phyloP scores from a whole-genome alignment of 306 rosid genomes.

The Acacia confusa region DNA sequence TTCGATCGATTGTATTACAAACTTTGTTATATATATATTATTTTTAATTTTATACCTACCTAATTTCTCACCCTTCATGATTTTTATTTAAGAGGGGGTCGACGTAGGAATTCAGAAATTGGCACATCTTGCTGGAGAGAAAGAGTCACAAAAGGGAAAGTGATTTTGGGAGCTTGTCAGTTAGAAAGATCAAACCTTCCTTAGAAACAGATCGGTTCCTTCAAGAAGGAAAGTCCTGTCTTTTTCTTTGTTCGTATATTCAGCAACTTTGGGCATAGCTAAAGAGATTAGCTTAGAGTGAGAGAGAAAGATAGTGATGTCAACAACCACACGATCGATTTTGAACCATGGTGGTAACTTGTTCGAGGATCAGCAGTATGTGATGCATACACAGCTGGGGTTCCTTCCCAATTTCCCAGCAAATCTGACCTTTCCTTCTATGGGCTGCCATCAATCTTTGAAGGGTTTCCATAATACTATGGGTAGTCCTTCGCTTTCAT shows the following conservation, averaged over 20 bases:
- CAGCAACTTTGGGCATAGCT: neutral
- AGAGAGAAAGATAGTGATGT: slow-evolving; percentile 34
- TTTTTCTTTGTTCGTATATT: neutral
- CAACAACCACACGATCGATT: slow-evolving; percentile 50
- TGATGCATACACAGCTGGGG: slow-evolving; percentile 54
- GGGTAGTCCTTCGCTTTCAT: slow-evolving; percentile 50
- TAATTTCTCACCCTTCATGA: slow-evolving; percentile 12
- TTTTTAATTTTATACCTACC: neutral
- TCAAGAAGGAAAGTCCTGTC: neutral
- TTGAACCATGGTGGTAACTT: slow-evolving; percentile 45
- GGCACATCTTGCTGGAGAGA: neutral
- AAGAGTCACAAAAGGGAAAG: slow-evolving; percentile 38
- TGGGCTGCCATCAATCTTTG: slow-evolving; percentile 59
- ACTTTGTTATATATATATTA: no score
- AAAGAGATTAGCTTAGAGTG: neutral
- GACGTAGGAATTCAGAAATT: slow-evolving; percentile 20
- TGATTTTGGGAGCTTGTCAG: neutral
- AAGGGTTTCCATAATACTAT: slow-evolving; percentile 43
- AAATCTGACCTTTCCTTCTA: slow-evolving; percentile 51
- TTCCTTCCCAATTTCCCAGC: slow-evolving; percentile 64
- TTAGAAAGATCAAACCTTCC: neutral
- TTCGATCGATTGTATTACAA: no score
- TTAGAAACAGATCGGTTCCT: neutral
- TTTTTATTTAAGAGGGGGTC: neutral
- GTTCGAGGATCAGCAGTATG: slow-evolving; percentile 58